These are phyloP conservation scores for Flaveria sonorensis DNA, from an alignment of 129 eudicot genomes.

Conservation along the genomic window DNA sequence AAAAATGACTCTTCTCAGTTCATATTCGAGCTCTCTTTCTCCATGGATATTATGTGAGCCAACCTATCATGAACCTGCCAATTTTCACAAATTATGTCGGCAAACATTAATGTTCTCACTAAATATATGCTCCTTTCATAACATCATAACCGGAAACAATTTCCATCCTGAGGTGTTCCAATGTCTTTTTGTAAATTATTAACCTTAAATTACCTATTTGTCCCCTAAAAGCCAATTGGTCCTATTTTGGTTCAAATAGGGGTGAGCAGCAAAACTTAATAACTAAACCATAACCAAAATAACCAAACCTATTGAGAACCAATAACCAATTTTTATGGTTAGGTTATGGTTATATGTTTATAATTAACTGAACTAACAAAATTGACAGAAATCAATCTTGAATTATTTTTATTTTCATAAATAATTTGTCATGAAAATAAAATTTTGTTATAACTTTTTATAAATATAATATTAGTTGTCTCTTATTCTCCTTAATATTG, in stretches of 20 bases:
- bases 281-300: too few relatives aligned
- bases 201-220: background rate
- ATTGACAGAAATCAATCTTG: too few relatives aligned
- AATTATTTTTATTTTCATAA: too few relatives aligned
- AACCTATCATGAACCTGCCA: constrained; percentile 80
- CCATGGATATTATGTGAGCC: constrained; percentile 77
- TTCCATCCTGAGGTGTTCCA: background rate
- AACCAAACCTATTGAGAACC: too few relatives aligned
- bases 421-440: too few relatives aligned
- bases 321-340: too few relatives aligned
- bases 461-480: too few relatives aligned
- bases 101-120: background rate
- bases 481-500: too few relatives aligned
- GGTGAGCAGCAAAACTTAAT: too few relatives aligned
- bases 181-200: background rate
- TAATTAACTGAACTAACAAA: too few relatives aligned
- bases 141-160: background rate
- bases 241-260: background rate
- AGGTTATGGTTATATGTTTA: too few relatives aligned
- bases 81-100: constrained; percentile 4
- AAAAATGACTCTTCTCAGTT: constrained; percentile 41
- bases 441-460: too few relatives aligned
- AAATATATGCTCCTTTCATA: background rate
- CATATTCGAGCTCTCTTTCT: constrained; percentile 77
- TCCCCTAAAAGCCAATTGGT: background rate